Conservation (phyloP, 176 grass and related monocot species). For the Typha latifolia region DNA sequence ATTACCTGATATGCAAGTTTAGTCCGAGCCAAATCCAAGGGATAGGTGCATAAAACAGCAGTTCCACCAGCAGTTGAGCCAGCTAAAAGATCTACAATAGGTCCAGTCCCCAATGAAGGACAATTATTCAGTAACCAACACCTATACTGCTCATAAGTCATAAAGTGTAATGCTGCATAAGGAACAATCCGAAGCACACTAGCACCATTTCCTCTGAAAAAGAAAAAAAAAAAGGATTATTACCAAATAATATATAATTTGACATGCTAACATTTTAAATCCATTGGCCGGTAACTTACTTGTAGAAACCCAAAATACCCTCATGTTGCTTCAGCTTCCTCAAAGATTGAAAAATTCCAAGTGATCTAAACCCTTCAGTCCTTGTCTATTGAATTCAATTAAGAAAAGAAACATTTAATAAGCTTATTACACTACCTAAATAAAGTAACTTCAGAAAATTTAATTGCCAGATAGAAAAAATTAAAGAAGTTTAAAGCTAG, state of each 20-base stretch:
- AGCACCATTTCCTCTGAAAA: slow-evolving; percentile 86
- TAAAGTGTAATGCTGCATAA: slow-evolving; percentile 92
- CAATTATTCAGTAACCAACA: slow-evolving; percentile 87
- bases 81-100: slow-evolving; percentile 79
- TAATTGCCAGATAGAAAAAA: too few relatives aligned
- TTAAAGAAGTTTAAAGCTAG: too few relatives aligned
- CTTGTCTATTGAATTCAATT: slow-evolving; percentile 39
- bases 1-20: slow-evolving; percentile 94
- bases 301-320: slow-evolving; percentile 79
- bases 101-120: slow-evolving; percentile 57
- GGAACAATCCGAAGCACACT: slow-evolving; percentile 90
- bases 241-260: background rate
- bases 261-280: slow-evolving; percentile 6
- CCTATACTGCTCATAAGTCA: slow-evolving; percentile 90
- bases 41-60: slow-evolving; percentile 92
- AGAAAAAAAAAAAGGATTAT: slow-evolving; percentile 19
- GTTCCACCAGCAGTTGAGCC: slow-evolving; percentile 84
- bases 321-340: slow-evolving; percentile 75
- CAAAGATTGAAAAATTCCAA: slow-evolving; percentile 69
- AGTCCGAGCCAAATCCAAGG: slow-evolving; percentile 85
- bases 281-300: slow-evolving; percentile 34
- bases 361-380: slow-evolving; percentile 73
- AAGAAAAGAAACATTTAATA: background rate
- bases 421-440: background rate
- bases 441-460: too few relatives aligned